Conservation (phyloP, 768 basidiomycete species). For the Hygrocybe punicea region DNA sequence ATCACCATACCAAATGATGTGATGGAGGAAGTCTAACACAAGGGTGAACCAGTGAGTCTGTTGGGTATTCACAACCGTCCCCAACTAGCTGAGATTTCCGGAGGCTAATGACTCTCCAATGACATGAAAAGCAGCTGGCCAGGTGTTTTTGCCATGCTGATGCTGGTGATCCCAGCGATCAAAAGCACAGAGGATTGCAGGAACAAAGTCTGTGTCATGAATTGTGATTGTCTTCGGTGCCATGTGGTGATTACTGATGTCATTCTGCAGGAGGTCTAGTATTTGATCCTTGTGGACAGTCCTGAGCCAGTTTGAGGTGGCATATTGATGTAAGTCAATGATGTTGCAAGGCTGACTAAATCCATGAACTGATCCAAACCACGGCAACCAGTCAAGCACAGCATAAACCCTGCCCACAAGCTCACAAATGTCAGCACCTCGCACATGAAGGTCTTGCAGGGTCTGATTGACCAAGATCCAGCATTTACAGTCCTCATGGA, state of each 20-base stretch:
- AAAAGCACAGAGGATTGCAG: neutral
- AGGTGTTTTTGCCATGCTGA: neutral
- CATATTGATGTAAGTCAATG: slow-evolving; percentile 11
- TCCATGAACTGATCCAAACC: slow-evolving; percentile 13
- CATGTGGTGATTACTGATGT: slow-evolving; percentile 5
- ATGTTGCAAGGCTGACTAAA: slow-evolving; percentile 11
- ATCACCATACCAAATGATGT: slow-evolving; percentile 15
- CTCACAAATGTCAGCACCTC: neutral
- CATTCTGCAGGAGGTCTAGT: slow-evolving; percentile 15
- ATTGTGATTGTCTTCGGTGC: slow-evolving; percentile 2
- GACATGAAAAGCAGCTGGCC: neutral
- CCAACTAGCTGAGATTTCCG: slow-evolving; percentile 6
- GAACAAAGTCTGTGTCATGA: slow-evolving; percentile 3
- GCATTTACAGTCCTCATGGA: neutral
- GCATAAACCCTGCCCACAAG: neutral
- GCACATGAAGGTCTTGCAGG: neutral
- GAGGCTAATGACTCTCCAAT: neutral
- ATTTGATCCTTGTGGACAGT: slow-evolving; percentile 20
- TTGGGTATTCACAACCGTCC: slow-evolving; percentile 11
- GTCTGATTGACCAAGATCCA: neutral
- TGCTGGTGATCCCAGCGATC: neutral
- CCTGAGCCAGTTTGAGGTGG: slow-evolving; percentile 18
- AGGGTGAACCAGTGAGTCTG: slow-evolving; percentile 17
- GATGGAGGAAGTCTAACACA: slow-evolving; percentile 13
- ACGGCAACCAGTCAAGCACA: slow-evolving; percentile 7